A percentile compares a stretch with the other conserved stretches of the same genome.
phyloP scores from a whole-genome alignment of 495 filamentous ascomycete species.

The Cetradonia linearis region DNA sequence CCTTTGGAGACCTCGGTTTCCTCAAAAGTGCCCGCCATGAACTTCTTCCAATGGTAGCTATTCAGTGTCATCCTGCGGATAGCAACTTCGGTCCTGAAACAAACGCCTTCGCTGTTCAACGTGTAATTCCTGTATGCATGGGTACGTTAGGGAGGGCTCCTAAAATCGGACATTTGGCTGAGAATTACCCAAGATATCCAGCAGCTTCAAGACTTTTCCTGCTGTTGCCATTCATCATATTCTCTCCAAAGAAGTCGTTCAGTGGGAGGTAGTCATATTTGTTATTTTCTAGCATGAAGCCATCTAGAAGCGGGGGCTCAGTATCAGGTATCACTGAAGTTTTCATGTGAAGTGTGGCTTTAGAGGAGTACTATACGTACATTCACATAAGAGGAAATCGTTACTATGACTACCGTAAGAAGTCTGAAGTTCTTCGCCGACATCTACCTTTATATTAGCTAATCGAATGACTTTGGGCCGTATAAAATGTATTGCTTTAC shows the following conservation, averaged over 20 bases:
- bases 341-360: background rate
- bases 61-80: conserved; percentile 38
- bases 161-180: background rate
- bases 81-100: conserved; percentile 66
- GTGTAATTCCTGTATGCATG: conserved; percentile 44
- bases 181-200: conserved; percentile 51
- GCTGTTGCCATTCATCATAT: conserved; percentile 28
- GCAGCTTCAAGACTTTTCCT: conserved; percentile 30
- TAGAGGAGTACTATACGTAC: conserved; percentile 28
- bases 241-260: conserved; percentile 54
- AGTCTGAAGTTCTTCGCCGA: conserved; percentile 67
- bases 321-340: background rate
- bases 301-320: conserved; percentile 39
- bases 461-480: background rate
- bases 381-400: conserved; percentile 73
- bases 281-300: conserved; percentile 63
- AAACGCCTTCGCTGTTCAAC: conserved; percentile 49
- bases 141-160: background rate
- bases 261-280: conserved; percentile 56
- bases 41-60: conserved; percentile 35
- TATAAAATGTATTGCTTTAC: conserved; percentile 27
- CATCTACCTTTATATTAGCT: conserved; percentile 22
- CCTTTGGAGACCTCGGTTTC: conserved; percentile 28
- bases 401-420: conserved; percentile 73
- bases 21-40: conserved; percentile 35